Conservation (phyloP, 164 flowering plant genomes). For the Cinnamomum chago region DNA sequence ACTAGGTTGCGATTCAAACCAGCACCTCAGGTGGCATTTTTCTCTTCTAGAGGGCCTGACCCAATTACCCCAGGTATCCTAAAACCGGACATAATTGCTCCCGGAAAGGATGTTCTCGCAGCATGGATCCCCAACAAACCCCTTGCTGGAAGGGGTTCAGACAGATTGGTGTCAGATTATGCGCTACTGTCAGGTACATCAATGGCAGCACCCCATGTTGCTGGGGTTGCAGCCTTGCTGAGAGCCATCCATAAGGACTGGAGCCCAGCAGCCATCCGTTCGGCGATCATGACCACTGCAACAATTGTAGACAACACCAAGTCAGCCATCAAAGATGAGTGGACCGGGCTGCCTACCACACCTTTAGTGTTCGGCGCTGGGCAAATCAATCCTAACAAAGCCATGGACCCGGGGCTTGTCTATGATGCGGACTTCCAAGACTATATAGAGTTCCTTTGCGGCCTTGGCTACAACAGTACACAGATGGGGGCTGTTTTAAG, state of each 20-base stretch:
- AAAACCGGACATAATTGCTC: conserved; percentile 34
- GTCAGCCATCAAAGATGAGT: conserved; percentile 11
- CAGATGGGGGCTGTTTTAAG: conserved; percentile 25
- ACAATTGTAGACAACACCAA: conserved; percentile 12
- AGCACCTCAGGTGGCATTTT: conserved; percentile 30
- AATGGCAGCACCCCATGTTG: conserved; percentile 34
- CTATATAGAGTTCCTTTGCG: conserved; percentile 37
- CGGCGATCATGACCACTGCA: conserved; percentile 37
- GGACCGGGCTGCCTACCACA: conserved; percentile 7
- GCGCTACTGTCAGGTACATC: conserved; percentile 28
- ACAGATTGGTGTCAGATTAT: conserved; percentile 23
- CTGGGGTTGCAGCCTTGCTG: conserved; percentile 33
- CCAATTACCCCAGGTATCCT: conserved; percentile 20
- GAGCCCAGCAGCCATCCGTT: conserved; percentile 40
- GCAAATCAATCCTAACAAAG: conserved; percentile 19
- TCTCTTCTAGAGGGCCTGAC: conserved; percentile 31
- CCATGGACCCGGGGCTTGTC: conserved; percentile 36
- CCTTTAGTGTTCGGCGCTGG: conserved; percentile 23
- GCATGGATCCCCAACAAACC: conserved; percentile 23
- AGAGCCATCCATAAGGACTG: conserved; percentile 29
- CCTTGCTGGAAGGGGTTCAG: not conserved
- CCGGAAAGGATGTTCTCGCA: conserved; percentile 32
- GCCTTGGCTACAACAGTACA: conserved; percentile 30
- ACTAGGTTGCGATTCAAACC: conserved; percentile 23
- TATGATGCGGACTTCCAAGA: conserved; percentile 33